Base-by-base conservation (phyloP, 2,329 filamentous ascomycete species). In the Beauveria australis region DNA sequence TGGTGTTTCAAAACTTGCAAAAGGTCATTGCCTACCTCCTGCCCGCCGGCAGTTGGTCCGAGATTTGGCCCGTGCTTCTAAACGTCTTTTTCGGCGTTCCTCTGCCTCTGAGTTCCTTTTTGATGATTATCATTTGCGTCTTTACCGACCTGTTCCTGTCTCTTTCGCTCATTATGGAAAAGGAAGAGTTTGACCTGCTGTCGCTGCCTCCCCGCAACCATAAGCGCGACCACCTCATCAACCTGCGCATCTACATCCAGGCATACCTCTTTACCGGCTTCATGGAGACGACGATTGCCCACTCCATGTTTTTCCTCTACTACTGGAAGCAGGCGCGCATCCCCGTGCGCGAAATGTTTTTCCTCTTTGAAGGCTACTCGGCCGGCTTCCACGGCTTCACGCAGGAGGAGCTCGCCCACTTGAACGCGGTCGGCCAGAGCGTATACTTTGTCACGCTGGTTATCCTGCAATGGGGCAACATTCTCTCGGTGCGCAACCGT, bases 51-150 rank as follows among this genome's bases (percentile, higher is more conserved):
- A 76, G 73, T 53, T 83, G 76, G 73, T 82, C 80, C 5, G 81
- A 84, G 66, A 82, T 84, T 63, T 82, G 80, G 79, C 81, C 81
- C 0, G 80, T 83, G 1, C 40, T 84, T 1, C 69, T 82, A 64
- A 83, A 83, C 63, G 80, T 83, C 60, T 82, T 79, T 65, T 79
- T 83, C 33, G 81, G 81, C 3, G 75, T 83, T 3, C 81, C 81
- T 0, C 71, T 80, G 0, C 79, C 79, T 0, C 67, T 83, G 0
- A 78, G 74, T 44, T 75, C 79, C 0, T 83, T 83, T 66, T 73
- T 83, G 47, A 83, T 83, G 80, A 82, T 82, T 64, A 80, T 82
- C 63, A 81, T 82, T 55, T 83, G 80, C 60, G 78, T 82, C 62
- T 82, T 82, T 62, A 82, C 79, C 14, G 80, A 82, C 65, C 69